Conservation (phyloP, 2,329 filamentous ascomycete genomes). For the Ceratocystis diversiconidia region DNA sequence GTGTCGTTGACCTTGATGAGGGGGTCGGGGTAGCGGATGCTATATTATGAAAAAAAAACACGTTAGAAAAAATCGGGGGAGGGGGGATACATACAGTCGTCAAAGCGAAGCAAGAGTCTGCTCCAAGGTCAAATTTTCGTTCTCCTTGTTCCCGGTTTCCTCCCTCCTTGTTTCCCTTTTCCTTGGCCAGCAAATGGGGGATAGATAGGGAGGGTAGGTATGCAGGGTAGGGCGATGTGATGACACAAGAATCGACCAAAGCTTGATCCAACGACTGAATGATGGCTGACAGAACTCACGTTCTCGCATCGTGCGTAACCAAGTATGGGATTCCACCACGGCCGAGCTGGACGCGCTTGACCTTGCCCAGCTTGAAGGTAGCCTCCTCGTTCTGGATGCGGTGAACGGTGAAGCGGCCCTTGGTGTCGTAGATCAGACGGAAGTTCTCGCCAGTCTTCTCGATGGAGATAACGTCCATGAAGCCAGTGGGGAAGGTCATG, state of each 20-base stretch:
- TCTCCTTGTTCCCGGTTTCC: not conserved
- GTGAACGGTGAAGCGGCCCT: constrained; percentile 99
- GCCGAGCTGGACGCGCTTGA: constrained; percentile 98
- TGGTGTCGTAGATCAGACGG: constrained; percentile 99
- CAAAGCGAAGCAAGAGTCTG: constrained; percentile 28
- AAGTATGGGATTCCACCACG: constrained; percentile 99
- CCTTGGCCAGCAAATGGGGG: too few relatives aligned
- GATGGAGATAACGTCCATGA: constrained; percentile 99
- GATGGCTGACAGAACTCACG: constrained; percentile 96
- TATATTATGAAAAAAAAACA: constrained; percentile 29
- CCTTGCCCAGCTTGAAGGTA: constrained; percentile 99
- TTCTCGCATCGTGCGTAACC: constrained; percentile 99
- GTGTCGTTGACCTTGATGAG: constrained; percentile 99
- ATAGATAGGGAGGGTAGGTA: not conserved
- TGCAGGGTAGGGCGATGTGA: constrained; percentile 12
- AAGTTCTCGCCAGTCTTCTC: constrained; percentile 99
- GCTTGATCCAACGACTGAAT: constrained; percentile 99
- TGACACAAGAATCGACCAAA: constrained; percentile 56
- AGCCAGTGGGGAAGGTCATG: constrained; percentile 89
- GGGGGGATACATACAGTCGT: constrained; percentile 39
- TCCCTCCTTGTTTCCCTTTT: too few relatives aligned
- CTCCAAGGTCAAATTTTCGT: constrained; percentile 20
- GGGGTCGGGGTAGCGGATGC: constrained; percentile 98
- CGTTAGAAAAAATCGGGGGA: constrained; percentile 29
- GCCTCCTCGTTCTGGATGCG: constrained; percentile 97